Evolutionary conservation across 345 rosid genomes (phyloP).

Genomic region (Eucalyptus coolabah): DNA sequence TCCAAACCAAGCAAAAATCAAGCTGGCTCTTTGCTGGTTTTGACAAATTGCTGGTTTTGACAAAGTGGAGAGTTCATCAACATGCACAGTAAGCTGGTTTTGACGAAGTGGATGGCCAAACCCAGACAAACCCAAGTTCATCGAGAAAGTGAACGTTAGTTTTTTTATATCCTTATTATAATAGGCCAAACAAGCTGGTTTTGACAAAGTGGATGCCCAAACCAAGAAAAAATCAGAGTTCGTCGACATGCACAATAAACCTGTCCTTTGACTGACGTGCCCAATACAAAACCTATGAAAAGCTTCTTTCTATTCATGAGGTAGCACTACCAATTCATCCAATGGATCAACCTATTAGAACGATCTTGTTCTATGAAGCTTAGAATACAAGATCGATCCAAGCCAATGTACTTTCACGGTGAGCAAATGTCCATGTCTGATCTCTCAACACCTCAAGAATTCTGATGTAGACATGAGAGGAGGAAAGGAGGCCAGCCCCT

Average conservation of each 20-base stretch:
- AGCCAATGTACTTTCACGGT: neutral
- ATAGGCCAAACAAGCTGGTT: neutral
- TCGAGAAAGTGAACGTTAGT: neutral
- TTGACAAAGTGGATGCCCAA: neutral
- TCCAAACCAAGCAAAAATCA: neutral
- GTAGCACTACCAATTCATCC: neutral
- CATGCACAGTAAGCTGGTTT: neutral
- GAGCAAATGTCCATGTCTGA: neutral
- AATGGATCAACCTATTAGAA: neutral
- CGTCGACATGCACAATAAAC: neutral
- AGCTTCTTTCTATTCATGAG: neutral
- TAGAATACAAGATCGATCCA: neutral
- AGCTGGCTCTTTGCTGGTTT: neutral
- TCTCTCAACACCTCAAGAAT: neutral
- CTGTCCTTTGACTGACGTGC: neutral
- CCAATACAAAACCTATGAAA: neutral
- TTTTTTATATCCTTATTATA: neutral
- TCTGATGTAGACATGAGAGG: conserved; percentile 56
- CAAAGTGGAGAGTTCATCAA: no score
- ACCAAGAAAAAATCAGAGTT: neutral
- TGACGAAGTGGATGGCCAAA: neutral
- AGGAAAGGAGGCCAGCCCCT: conserved; percentile 18
- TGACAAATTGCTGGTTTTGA: neutral
- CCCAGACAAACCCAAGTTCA: neutral
- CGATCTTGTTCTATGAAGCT: neutral